Evolutionary conservation across 2,329 filamentous ascomycete genomes (phyloP).

Genomic region (Ambrosiella beaveri): DNA sequence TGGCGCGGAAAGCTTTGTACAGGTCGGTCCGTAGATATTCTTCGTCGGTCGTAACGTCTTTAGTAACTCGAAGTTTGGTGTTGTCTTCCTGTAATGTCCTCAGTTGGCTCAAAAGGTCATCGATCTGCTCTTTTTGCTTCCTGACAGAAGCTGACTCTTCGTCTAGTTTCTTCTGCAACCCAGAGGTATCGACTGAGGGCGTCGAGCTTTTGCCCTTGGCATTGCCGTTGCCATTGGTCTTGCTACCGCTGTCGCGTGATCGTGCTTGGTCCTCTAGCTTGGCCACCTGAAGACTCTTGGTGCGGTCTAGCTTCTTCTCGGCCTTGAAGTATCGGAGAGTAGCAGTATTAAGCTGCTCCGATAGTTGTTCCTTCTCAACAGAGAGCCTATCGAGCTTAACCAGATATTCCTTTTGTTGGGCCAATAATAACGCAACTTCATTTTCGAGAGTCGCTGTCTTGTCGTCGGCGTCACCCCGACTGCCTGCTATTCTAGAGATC

Average conservation of each 20-base stretch:
- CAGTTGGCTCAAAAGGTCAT: conserved; percentile 61
- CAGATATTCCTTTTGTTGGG: conserved; percentile 65
- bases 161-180: conserved; percentile 58
- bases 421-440: conserved; percentile 57
- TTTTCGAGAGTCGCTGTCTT: conserved; percentile 57
- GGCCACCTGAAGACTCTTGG: conserved; percentile 74
- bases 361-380: conserved; percentile 67
- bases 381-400: conserved; percentile 59
- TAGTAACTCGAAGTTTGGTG: conserved; percentile 40
- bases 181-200: conserved; percentile 39
- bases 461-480: conserved; percentile 39
- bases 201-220: conserved; percentile 19
- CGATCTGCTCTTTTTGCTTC: conserved; percentile 80
- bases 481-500: conserved; percentile 37
- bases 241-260: conserved; percentile 36
- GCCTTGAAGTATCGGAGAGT: conserved; percentile 87
- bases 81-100: conserved; percentile 61
- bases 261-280: conserved; percentile 84
- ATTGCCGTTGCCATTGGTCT: conserved; percentile 20
- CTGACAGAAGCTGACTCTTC: conserved; percentile 59
- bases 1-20: conserved; percentile 78
- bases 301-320: conserved; percentile 82
- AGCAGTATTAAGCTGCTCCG: conserved; percentile 72
- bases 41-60: conserved; percentile 60
- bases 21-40: conserved; percentile 85